Conservation (phyloP, 2,329 filamentous ascomycete species). For the Laburnicola sp. region DNA sequence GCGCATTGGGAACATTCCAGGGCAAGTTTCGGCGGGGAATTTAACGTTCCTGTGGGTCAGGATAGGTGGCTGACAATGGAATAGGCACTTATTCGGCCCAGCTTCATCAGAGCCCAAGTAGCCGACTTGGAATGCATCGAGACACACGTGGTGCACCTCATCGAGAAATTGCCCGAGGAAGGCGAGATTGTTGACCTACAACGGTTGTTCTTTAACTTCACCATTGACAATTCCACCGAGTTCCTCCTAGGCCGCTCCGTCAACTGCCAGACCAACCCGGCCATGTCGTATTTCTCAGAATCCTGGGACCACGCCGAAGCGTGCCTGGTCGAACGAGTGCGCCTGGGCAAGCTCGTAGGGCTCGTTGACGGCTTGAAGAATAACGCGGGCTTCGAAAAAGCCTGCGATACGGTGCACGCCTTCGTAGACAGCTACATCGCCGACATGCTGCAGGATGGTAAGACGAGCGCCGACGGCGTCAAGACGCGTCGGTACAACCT, state of each 20-base stretch:
- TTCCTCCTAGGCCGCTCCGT: neutral
- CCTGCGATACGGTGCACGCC: constrained; percentile 23
- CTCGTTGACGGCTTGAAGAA: neutral
- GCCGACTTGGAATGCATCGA: neutral
- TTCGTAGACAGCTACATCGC: constrained; percentile 45
- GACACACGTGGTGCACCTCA: neutral
- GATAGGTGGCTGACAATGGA: neutral
- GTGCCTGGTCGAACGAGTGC: neutral
- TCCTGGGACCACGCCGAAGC: neutral
- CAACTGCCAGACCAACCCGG: neutral
- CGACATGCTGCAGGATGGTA: constrained; percentile 28
- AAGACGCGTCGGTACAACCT: neutral
- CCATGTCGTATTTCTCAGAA: neutral
- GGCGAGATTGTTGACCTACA: neutral
- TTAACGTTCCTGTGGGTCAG: neutral
- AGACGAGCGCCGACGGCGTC: neutral
- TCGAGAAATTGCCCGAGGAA: neutral
- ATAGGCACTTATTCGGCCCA: neutral
- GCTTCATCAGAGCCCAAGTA: neutral
- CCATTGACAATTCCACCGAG: neutral
- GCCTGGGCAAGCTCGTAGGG: neutral
- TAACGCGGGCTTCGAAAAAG: constrained; percentile 1
- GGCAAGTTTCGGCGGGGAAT: neutral
- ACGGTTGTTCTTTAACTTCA: neutral
- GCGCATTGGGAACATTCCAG: neutral